Evolutionary conservation across 2,329 filamentous ascomycete genomes (phyloP).

Genomic region (Corniculantispora saksenae): DNA sequence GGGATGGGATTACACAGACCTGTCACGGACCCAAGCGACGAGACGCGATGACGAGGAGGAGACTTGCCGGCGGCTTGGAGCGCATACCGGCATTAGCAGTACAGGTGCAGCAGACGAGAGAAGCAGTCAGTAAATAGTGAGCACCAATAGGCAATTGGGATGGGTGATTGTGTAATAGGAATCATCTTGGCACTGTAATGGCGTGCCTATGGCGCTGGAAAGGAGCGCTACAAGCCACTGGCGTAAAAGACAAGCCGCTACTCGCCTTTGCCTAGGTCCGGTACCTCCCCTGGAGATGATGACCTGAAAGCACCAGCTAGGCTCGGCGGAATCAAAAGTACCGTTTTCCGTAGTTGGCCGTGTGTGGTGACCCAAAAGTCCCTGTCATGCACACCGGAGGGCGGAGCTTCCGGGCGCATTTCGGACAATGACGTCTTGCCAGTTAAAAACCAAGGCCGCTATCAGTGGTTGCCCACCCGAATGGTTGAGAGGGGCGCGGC

Average conservation of each 20-base stretch:
- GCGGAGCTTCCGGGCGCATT: neutral
- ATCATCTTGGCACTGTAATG: neutral
- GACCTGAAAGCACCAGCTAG: neutral
- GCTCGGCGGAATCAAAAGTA: neutral
- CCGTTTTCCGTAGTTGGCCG: neutral
- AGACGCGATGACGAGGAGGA: too few relatives aligned
- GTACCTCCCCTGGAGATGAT: neutral
- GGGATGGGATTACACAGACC: neutral
- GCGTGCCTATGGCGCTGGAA: neutral
- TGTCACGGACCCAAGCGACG: neutral
- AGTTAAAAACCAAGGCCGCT: neutral
- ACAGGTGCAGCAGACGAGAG: neutral
- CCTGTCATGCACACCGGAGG: neutral
- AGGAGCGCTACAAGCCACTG: neutral
- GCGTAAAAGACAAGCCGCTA: neutral
- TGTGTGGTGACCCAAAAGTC: neutral
- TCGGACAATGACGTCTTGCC: slow-evolving; percentile 6
- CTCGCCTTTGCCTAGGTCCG: neutral
- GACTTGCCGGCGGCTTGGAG: too few relatives aligned
- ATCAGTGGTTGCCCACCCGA: neutral
- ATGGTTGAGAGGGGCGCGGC: neutral
- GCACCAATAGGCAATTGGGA: neutral
- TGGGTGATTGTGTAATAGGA: slow-evolving; percentile 4
- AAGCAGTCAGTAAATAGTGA: neutral
- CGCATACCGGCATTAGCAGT: neutral